phyloP scores from a whole-genome alignment of 2,329 filamentous ascomycete genomes.

The Orbilia quercus region DNA sequence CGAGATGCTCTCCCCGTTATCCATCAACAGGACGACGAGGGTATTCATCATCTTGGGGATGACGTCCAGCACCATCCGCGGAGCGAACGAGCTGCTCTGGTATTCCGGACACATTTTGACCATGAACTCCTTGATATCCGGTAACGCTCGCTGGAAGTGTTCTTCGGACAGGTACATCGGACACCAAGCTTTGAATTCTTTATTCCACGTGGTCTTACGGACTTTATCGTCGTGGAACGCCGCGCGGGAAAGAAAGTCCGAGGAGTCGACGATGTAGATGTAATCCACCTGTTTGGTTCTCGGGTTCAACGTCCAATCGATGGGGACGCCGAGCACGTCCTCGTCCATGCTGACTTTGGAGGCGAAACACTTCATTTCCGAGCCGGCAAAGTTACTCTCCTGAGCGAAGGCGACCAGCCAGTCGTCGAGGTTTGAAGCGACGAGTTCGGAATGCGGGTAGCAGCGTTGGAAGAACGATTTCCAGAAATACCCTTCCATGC shows the following conservation, averaged over 20 bases:
- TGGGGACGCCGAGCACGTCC: conserved; percentile 41
- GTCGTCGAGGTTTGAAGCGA: conserved; percentile 46
- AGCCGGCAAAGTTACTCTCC: conserved; percentile 49
- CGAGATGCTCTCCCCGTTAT: conserved; percentile 46
- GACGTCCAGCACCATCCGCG: conserved; percentile 43
- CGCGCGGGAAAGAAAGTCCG: conserved; percentile 45
- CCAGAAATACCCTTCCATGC: conserved; percentile 54
- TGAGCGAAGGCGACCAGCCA: conserved; percentile 48
- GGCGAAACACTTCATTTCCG: conserved; percentile 54
- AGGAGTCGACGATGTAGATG: conserved; percentile 53
- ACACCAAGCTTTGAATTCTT: conserved; percentile 53
- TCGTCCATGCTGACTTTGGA: conserved; percentile 53
- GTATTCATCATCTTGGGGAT: conserved; percentile 56
- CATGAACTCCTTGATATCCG: conserved; percentile 55
- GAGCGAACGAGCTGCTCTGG: conserved; percentile 24
- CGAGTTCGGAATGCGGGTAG: conserved; percentile 36
- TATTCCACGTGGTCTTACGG: conserved; percentile 54
- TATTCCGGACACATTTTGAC: conserved; percentile 51
- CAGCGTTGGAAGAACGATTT: conserved; percentile 50
- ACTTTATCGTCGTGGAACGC: conserved; percentile 44
- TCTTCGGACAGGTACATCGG: conserved; percentile 54
- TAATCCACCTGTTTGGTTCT: conserved; percentile 54
- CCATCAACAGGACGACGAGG: conserved; percentile 47
- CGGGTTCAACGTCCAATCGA: conserved; percentile 51
- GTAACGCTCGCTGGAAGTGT: conserved; percentile 49